Evolutionary conservation across 78 protist species (phyloP).

Genomic region (Capsaspora owczarzaki): DNA sequence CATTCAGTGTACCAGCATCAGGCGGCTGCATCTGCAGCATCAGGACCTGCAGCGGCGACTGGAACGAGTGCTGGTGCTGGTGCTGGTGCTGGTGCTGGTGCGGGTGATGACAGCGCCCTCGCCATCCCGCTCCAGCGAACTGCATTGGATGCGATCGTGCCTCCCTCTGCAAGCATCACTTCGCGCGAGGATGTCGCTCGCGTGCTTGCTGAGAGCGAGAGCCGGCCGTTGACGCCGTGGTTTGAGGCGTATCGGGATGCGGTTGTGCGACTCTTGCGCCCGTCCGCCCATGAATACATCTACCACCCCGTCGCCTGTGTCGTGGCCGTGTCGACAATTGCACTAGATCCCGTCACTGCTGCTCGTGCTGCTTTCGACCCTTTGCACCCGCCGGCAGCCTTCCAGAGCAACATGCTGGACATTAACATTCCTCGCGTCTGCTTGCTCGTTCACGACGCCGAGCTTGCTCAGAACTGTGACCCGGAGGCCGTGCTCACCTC

Average conservation of each 20-base stretch:
- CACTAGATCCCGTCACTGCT: not conserved
- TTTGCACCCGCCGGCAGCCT: not conserved
- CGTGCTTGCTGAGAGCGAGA: too few relatives aligned
- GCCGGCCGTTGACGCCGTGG: constrained; percentile 10
- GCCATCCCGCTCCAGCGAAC: too few relatives aligned
- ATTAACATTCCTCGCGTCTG: not conserved
- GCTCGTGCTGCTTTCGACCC: not conserved
- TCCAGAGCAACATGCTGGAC: not conserved
- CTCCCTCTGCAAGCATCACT: too few relatives aligned
- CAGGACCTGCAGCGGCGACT: too few relatives aligned
- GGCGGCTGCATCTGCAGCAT: too few relatives aligned
- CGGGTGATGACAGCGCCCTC: too few relatives aligned
- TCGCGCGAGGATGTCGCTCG: too few relatives aligned
- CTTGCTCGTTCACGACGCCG: constrained; percentile 3
- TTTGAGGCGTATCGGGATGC: not conserved
- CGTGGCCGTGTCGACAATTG: constrained; percentile 3
- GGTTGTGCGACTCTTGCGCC: not conserved
- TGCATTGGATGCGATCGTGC: too few relatives aligned
- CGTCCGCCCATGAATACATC: not conserved
- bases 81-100: too few relatives aligned
- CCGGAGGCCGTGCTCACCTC: not conserved
- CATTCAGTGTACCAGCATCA: too few relatives aligned
- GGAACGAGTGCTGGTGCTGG: too few relatives aligned
- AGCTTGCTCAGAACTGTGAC: not conserved
- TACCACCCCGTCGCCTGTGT: constrained; percentile 22